Base-by-base conservation (phyloP, 768 basidiomycete genomes). In the Boletus sp. region DNA sequence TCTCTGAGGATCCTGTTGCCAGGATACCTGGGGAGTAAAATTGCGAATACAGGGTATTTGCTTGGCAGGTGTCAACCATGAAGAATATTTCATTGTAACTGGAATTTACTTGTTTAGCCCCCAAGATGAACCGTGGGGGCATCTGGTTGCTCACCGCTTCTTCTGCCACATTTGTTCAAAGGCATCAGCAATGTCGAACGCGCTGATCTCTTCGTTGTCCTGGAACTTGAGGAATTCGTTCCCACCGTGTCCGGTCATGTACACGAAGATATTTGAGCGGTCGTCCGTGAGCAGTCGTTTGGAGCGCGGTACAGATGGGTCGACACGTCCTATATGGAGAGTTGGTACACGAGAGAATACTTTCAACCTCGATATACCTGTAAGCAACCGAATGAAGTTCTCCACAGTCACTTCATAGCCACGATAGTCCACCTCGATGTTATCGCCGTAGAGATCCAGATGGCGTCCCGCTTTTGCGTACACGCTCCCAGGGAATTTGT, bases 161-260 rank as follows among this genome's bases (percentile, higher is more conserved):
- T 98, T 98, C 69, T 95, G 90, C 78, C 88, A 94, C 96, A 99
- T 99, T 72, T 98, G 95, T 70, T 93, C 93, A 56, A 98, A 90
- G 2, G 97, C 95, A 67, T 98, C 96, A 0, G 96, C 96, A n/a
- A 98, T 83, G 67, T 98, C 97, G 54, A 90, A 93, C 0, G 96
- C 93, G 54, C 90, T 93, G 63, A 98, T 93, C 70, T 99, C 97
- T 71, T 98, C 97, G 68, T 90, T 94, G 68, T 99, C 97, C 68
- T 99, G 97, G 70, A 99, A 98, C 70, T 99, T 98, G 66, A 99
- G 83, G 69, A 98, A 99, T 70, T 97, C 97, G 64, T 96, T 90
- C 1, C 97, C 97, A 13, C 97, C 97, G 62, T 98, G 97, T 0
- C 97, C 97, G 0, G 97, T 96, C 92, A 98, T 90, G 72, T 97